Conservation (phyloP, 2,329 filamentous ascomycete genomes). For the Ophiocordyceps sinensis region DNA sequence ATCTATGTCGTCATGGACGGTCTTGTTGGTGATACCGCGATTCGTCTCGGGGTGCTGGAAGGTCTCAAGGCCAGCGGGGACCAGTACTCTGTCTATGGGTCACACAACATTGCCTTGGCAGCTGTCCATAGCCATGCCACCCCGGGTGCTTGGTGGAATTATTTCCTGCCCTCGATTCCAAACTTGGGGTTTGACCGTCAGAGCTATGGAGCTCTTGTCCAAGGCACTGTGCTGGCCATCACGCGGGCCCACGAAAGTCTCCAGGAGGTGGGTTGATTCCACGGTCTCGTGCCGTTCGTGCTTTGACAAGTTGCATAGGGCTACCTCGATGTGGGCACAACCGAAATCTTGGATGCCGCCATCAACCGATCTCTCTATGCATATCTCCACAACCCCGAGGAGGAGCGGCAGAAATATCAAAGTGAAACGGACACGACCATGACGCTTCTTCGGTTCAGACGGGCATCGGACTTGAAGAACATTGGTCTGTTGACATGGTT, state of each 20-base stretch:
- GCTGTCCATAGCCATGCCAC: slow-evolving; percentile 89
- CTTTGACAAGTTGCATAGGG: slow-evolving; percentile 26
- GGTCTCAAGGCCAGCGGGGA: slow-evolving; percentile 53
- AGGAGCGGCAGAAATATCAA: slow-evolving; percentile 57
- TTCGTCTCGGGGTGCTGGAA: slow-evolving; percentile 74
- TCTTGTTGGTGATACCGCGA: slow-evolving; percentile 75
- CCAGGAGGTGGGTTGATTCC: slow-evolving; percentile 22
- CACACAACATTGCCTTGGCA: slow-evolving; percentile 75
- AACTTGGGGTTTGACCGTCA: slow-evolving; percentile 74
- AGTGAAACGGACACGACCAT: slow-evolving; percentile 40
- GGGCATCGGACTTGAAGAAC: slow-evolving; percentile 58
- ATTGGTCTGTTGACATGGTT: slow-evolving; percentile 82
- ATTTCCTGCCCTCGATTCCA: slow-evolving; percentile 80
- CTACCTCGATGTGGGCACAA: slow-evolving; percentile 54
- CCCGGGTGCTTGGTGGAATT: slow-evolving; percentile 87
- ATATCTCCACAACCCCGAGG: slow-evolving; percentile 70
- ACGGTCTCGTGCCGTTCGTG: too few relatives aligned
- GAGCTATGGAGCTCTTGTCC: slow-evolving; percentile 77
- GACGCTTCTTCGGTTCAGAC: slow-evolving; percentile 65
- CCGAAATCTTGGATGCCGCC: slow-evolving; percentile 59
- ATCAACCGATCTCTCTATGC: slow-evolving; percentile 81
- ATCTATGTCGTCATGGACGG: slow-evolving; percentile 85
- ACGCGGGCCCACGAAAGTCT: slow-evolving; percentile 51
- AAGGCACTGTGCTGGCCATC: slow-evolving; percentile 72
- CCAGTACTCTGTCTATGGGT: slow-evolving; percentile 60